Evolutionary conservation across 768 basidiomycete species (phyloP).

Genomic region (Bullera alba): DNA sequence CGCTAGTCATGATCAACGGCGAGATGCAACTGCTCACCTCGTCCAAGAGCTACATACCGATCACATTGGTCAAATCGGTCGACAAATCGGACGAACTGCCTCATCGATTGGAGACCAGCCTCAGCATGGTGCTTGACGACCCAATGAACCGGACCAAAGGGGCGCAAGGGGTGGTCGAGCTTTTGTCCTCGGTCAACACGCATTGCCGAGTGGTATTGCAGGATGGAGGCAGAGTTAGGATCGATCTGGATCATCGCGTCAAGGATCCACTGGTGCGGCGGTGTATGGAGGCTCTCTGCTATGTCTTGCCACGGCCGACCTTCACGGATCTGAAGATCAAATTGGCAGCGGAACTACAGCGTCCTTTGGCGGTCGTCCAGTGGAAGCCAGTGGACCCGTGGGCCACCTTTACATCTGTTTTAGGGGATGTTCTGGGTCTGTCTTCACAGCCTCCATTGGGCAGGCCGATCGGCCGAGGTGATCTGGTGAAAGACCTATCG

Average conservation of each 20-base stretch:
- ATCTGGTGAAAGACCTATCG: no score
- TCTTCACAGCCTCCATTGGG: no score
- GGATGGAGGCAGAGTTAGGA: constrained; percentile 52
- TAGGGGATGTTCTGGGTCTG: no score
- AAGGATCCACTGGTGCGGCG: constrained; percentile 55
- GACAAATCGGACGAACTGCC: constrained; percentile 21
- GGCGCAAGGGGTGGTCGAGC: constrained; percentile 33
- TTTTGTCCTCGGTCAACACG: no score
- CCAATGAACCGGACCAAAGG: constrained; percentile 6
- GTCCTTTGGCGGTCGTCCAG: constrained; percentile 6
- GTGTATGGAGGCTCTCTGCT: constrained; percentile 59
- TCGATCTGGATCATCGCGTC: constrained; percentile 56
- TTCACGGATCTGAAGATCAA: constrained; percentile 59
- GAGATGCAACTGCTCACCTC: constrained; percentile 59
- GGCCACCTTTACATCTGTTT: no score
- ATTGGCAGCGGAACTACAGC: constrained; percentile 1
- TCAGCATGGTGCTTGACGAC: constrained; percentile 22
- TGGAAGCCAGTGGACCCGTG: no score
- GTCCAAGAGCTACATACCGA: constrained; percentile 49
- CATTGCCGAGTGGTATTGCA: constrained; percentile 55
- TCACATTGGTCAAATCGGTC: constrained; percentile 5
- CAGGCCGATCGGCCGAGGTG: no score
- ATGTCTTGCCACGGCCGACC: constrained; percentile 55
- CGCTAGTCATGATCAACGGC: constrained; percentile 60
- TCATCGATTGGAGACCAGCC: constrained; percentile 15